Evolutionary conservation across 2,329 filamentous ascomycete genomes (phyloP).

Genomic region (Colletotrichum sp.): DNA sequence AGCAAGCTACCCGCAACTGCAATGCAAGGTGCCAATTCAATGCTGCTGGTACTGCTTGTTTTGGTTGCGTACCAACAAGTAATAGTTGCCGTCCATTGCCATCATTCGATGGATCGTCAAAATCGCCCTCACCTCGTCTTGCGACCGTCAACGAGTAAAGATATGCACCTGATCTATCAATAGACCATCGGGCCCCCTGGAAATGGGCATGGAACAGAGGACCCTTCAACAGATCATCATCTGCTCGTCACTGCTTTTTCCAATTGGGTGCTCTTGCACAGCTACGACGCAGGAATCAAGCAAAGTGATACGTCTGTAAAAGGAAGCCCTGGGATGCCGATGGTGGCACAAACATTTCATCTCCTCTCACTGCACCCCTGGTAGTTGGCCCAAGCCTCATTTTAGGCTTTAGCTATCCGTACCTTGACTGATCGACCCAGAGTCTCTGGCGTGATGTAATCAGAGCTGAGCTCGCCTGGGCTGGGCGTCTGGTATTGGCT

Average conservation of each 20-base stretch:
- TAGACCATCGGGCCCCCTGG: neutral
- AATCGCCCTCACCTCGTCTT: neutral
- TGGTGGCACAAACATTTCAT: neutral
- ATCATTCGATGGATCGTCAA: neutral
- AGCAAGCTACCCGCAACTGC: neutral
- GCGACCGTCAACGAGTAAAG: neutral
- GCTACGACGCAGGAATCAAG: neutral
- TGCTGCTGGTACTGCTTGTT: neutral
- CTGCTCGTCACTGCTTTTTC: neutral
- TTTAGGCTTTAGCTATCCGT: neutral
- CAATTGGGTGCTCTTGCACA: neutral
- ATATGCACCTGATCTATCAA: neutral
- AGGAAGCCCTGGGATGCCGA: neutral
- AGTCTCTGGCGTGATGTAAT: neutral
- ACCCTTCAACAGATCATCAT: neutral
- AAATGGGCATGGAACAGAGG: neutral
- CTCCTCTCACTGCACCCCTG: neutral
- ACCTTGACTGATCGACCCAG: neutral
- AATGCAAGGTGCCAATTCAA: neutral
- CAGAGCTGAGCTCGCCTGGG: neutral
- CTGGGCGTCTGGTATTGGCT: neutral
- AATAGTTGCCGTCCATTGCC: neutral
- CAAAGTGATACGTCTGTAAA: neutral
- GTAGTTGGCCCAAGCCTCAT: neutral
- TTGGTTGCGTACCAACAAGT: neutral